phyloP scores from a whole-genome alignment of 2,329 filamentous ascomycete genomes.

The Venturiaceae sp. region DNA sequence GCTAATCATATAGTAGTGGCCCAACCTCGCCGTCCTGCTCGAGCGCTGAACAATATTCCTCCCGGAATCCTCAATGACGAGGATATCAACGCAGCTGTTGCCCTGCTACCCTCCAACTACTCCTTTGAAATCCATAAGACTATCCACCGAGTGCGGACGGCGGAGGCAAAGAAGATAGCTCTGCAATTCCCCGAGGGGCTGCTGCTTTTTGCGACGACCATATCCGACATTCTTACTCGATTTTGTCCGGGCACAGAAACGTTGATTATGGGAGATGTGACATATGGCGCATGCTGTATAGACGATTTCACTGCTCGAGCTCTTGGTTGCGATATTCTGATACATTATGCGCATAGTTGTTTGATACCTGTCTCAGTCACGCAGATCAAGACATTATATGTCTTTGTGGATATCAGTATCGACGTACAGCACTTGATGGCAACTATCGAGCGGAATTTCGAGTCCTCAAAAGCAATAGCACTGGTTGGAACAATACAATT shows the following conservation, averaged over 20 bases:
- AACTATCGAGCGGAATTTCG: slow-evolving; percentile 82
- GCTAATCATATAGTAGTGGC: slow-evolving; percentile 42
- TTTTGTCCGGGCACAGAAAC: slow-evolving; percentile 91
- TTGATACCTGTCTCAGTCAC: slow-evolving; percentile 94
- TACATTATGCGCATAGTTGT: slow-evolving; percentile 96
- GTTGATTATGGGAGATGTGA: slow-evolving; percentile 98
- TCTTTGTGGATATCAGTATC: slow-evolving; percentile 97
- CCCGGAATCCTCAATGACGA: slow-evolving; percentile 75
- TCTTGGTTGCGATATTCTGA: slow-evolving; percentile 83
- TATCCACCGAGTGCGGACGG: slow-evolving; percentile 81
- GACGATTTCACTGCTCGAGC: slow-evolving; percentile 96
- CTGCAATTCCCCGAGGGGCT: slow-evolving; percentile 97
- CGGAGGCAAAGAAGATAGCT: slow-evolving; percentile 71
- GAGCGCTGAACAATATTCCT: slow-evolving; percentile 86
- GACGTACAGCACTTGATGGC: slow-evolving; percentile 80
- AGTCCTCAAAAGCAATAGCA: slow-evolving; percentile 74
- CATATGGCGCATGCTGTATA: slow-evolving; percentile 96
- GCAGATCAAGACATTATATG: slow-evolving; percentile 92
- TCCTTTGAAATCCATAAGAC: slow-evolving; percentile 98
- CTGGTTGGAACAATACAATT: slow-evolving; percentile 97
- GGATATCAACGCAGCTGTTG: slow-evolving; percentile 78
- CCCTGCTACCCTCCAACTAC: slow-evolving; percentile 88
- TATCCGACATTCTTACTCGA: slow-evolving; percentile 89
- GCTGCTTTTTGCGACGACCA: slow-evolving; percentile 90
- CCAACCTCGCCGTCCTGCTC: slow-evolving; percentile 59